Evolutionary conservation across 495 filamentous ascomycete genomes (phyloP), one percentile per base, ranked within the genome.

Genomic region (Penicillium paxilli): DNA sequence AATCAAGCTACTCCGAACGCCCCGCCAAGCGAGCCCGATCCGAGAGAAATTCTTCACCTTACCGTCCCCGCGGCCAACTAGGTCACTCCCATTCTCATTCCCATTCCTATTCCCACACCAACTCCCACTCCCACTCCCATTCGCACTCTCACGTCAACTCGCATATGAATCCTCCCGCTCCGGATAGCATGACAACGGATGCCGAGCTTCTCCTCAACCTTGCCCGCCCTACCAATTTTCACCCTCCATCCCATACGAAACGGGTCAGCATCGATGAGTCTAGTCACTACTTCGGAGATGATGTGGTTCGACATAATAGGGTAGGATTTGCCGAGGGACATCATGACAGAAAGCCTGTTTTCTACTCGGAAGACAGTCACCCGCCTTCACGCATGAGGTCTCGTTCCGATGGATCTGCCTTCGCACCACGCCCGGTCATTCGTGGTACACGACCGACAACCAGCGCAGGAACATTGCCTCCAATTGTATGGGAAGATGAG

Each of bases 1-100:
- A 72, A 30, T 49, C 60, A 38, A 52, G 51, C 22, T 59, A 68
- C 28, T 49, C 60, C 44, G 82, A 83, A 57, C 75, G 80, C 21
- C 83, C 83, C 6, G 65, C 79, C n/a, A 87, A 87, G 59, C 79
- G 84, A 24, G 73, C 80, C 21, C 77, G 82, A 46, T 86, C 84
- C 23, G 84, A 84, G 54, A 74, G 79, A 55, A 63, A 81, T 47
- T 62, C 71, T 19, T 83, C 83, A 41, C 77, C 82, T 22, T 70
- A 74, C 35, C 69, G 67, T 41, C 52, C 59, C 47, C 68, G 62
- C 19, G 60, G 57, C 20, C 63, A 73, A 40, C 69, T 74, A 52
- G 65, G 66, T 26, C 75, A 78, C 22, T 77, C 77, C 58, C 73
- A 79, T 23, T 42, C 40, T 20, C 40, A 42, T 23, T 42, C 40